These are phyloP conservation scores for Populus tomentosa DNA, from an alignment of 441 rosid genomes.

Conservation along the genomic window DNA sequence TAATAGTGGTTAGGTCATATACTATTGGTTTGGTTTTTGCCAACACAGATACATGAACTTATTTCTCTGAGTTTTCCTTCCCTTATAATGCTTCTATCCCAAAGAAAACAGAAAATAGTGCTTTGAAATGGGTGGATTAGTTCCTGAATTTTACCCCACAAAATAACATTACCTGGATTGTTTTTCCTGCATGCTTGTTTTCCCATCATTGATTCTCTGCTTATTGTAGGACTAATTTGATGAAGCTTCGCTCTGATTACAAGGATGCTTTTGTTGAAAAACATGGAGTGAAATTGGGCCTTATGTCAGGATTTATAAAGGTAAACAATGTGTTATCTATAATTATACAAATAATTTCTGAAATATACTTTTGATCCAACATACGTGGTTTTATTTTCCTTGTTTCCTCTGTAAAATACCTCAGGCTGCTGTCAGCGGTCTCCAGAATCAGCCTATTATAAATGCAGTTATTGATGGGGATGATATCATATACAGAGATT, in stretches of 20 bases:
- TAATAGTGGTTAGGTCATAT: neutral
- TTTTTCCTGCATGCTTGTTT: neutral
- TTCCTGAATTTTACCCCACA: neutral
- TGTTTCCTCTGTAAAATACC: conserved; percentile 11
- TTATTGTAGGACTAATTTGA: conserved; percentile 79
- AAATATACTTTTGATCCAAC: conserved; percentile 5
- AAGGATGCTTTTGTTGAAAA: conserved; percentile 92
- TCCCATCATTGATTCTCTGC: neutral
- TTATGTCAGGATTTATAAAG: conserved; percentile 96
- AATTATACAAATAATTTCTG: neutral
- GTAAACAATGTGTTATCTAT: conserved; percentile 29
- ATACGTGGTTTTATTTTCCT: neutral
- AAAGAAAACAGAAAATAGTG: neutral
- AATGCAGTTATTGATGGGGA: conserved; percentile 98
- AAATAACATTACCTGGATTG: neutral
- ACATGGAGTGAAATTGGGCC: conserved; percentile 95
- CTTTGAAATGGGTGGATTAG: neutral
- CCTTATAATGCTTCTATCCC: neutral
- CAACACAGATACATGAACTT: neutral
- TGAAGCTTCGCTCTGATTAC: conserved; percentile 94
- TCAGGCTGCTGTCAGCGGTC: conserved; percentile 97
- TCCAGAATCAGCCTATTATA: conserved; percentile 90
- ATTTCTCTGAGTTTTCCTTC: neutral
- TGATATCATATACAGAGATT: conserved; percentile 95
- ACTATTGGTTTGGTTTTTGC: neutral